Evolutionary conservation across 2,329 filamentous ascomycete genomes (phyloP), one percentile per base, ranked within the genome.

Genomic region (Cytospora schulzeri): DNA sequence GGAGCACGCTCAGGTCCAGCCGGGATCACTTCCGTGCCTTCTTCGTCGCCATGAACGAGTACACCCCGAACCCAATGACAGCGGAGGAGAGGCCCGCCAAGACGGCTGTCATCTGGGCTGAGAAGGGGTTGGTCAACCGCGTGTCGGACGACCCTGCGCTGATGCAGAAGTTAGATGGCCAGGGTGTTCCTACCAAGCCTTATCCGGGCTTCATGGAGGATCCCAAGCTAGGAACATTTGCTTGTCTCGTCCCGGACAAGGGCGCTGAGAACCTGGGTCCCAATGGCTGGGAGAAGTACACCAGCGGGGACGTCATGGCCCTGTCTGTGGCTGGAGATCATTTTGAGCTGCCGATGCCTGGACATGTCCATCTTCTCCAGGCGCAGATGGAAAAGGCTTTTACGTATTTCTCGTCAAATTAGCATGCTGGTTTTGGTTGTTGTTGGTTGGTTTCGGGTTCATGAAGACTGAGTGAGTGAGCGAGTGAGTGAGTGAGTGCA

Each of bases 141-240:
- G 58, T 53, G 29, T 45, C 60, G 45, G 52, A 35, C 4, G 48
- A 65, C 28, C 53, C 51, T 15, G 33, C 60, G 33, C 57, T 65
- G n/a, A 38, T 55, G 56, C 28, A 52, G 33, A 55, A 60, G 53
- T 31, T 65, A n/a, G 57, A 45, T 17, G 51, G 54, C 31, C 53
- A 57, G n/a, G 60, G 60, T 6, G 58, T 53, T 3, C 57, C 41
- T 28, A 53, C 58, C 26, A 53, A 57, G 58, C 31, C 55, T 3
- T 58, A 59, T 8, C 24, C 56, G 31, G 60, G 60, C 57, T 65
- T 65, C n/a, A 65, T 65, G 58, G 52, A 53, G 63, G 63, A 65
- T 28, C 58, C 63, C 7, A 65, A 53, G 17, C 45, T 65, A 8
- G 63, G 63, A 1, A 45, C 63, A 1, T 54, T 65, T 12, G 63